A percentile compares a stretch with the other conserved stretches of the same genome.
Conservation (phyloP, 2,329 filamentous ascomycete species). For the Aspergillus novoparasiticus region DNA sequence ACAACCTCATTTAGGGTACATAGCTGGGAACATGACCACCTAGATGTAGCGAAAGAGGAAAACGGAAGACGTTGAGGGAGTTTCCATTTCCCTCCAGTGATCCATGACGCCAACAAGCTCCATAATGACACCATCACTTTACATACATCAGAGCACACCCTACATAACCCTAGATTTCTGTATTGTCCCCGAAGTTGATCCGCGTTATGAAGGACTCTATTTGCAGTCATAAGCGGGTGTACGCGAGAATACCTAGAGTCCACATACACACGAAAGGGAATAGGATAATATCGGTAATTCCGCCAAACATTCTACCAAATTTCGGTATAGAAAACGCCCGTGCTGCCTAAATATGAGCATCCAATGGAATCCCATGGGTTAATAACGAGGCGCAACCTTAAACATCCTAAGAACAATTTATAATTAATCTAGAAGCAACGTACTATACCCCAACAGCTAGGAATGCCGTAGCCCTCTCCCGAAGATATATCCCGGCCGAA, state of each 20-base stretch:
- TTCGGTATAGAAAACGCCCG: background rate
- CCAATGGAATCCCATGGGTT: background rate
- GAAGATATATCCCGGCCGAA: background rate
- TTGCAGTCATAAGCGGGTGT: background rate
- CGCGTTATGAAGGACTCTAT: background rate
- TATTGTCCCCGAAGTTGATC: background rate
- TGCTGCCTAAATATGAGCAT: background rate
- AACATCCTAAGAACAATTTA: background rate
- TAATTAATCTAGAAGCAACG: background rate
- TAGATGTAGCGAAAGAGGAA: too few species aligned
- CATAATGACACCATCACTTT: background rate
- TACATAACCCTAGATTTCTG: too few species aligned
- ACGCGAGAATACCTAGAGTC: too few species aligned
- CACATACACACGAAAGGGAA: too few species aligned
- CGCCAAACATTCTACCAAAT: too few species aligned
- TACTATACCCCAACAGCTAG: background rate
- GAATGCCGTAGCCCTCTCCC: background rate
- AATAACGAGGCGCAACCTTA: background rate
- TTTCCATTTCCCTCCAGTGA: background rate
- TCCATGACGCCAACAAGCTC: background rate
- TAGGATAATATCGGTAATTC: too few species aligned
- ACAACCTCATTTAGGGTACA: background rate
- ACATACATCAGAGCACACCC: too few species aligned
- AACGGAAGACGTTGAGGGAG: background rate
- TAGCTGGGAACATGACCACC: too few species aligned